Base-by-base conservation (phyloP, 495 filamentous ascomycete genomes). In the Xylaria venustula region DNA sequence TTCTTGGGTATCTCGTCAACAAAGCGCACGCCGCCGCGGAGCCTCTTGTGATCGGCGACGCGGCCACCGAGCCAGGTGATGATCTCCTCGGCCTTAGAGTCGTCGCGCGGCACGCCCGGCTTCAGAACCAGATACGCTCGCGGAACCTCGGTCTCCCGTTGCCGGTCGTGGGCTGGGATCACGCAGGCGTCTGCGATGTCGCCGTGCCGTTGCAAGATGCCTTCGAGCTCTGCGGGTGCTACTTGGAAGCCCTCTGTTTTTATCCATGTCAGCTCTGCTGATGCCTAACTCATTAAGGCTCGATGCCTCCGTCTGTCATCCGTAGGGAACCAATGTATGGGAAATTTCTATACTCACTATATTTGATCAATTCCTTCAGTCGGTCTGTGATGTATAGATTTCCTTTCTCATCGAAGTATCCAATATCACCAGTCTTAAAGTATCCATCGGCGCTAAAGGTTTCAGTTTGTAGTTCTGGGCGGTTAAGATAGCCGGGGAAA, bases 321-420 rank as follows among this genome's bases (percentile, higher is more conserved):
- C 2, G 20, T 1, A 41, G 19, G 20, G 28, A 36, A 19, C n/a
- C n/a, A n/a, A n/a, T n/a, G n/a, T n/a, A n/a, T n/a, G n/a, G 12
- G 8, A 20, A 54, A 22, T 14, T 3, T 22, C 22, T 17, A 7
- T 1, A 65, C 69, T 75, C 67, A 79, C 77, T 87, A 72, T 94
- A 94, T 75, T 95, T 95, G 75, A 96, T 94, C 45, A 96, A 75
- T 72, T 96, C 91, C 80, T 96, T 96, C 20, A 91, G 81, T n/a
- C 91, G 87, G 65, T 93, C 91, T 1, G 90, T 92, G 68, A 93
- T 77, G 58, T 77, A 79, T 17, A 72, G 73, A 60, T 85, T 79
- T 3, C 86, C 85, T 15, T 81, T 67, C 12, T 74, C 65, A 66
- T 90, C 87, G 17, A 85, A 75, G 25, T 77, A 78, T 15, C 81